Conservation (phyloP, 2,329 filamentous ascomycete genomes). For the Bimuria novae-zelandiae region DNA sequence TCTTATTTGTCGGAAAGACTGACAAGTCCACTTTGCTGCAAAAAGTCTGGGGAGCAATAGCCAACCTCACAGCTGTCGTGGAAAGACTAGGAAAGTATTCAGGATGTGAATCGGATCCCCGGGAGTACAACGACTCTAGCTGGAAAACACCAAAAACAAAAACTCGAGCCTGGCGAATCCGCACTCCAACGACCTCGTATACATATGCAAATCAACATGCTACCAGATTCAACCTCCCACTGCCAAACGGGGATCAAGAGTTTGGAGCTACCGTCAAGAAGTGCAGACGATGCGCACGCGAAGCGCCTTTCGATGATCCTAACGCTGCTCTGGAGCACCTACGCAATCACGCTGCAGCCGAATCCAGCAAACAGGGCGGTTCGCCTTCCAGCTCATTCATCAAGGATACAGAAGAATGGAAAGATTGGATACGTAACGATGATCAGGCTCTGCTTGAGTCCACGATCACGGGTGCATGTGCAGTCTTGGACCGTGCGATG, state of each 20-base stretch:
- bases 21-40: constrained; percentile 25
- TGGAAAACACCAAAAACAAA: constrained; percentile 12
- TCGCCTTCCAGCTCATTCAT: not conserved
- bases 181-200: constrained; percentile 6
- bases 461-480: constrained; percentile 18
- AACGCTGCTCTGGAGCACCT: constrained; percentile 30
- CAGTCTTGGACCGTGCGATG: constrained; percentile 22
- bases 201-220: not conserved
- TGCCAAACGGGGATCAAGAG: constrained; percentile 16
- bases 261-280: constrained; percentile 18
- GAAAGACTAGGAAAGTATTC: constrained; percentile 5
- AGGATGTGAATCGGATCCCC: constrained; percentile 5
- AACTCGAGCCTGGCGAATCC: constrained; percentile 25
- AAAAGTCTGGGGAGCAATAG: constrained; percentile 35
- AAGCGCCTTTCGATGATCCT: constrained; percentile 13
- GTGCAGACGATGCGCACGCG: constrained; percentile 25
- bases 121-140: constrained; percentile 13
- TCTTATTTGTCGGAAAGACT: constrained; percentile 29
- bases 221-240: constrained; percentile 2
- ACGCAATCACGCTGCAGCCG: constrained; percentile 18
- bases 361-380: not conserved
- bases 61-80: constrained; percentile 16
- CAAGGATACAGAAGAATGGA: constrained; percentile 8
- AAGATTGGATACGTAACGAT: constrained; percentile 29
- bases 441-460: constrained; percentile 27